phyloP scores from a whole-genome alignment of 441 rosid genomes.

The Corymbia calophylla region DNA sequence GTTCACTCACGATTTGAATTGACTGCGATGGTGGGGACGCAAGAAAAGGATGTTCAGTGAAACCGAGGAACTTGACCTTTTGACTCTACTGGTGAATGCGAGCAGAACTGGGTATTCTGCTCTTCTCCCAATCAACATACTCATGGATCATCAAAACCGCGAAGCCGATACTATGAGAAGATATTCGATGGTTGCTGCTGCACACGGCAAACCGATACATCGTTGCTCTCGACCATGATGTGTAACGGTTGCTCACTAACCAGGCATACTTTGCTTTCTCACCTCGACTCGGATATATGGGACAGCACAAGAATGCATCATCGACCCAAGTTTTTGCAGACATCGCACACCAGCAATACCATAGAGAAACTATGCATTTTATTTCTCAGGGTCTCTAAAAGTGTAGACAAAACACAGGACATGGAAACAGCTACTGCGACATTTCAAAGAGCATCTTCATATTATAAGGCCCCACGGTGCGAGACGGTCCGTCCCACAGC shows the following conservation, averaged over 20 bases:
- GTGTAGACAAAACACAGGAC: background rate
- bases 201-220: background rate
- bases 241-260: background rate
- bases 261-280: background rate
- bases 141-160: too few species aligned
- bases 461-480: background rate
- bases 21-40: too few species aligned
- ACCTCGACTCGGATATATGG: background rate
- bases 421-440: background rate
- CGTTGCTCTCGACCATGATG: background rate
- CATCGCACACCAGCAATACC: background rate
- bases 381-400: background rate
- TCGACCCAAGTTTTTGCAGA: background rate
- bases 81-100: too few species aligned
- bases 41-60: too few species aligned
- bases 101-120: too few species aligned
- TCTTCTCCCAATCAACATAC: too few species aligned
- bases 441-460: background rate
- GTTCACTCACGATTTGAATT: too few species aligned
- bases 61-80: too few species aligned
- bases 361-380: background rate
- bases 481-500: slow-evolving; percentile 1
- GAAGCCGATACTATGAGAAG: background rate
- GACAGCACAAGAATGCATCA: background rate
- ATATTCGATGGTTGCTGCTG: background rate